Conservation (phyloP, 2,329 filamentous ascomycete species). For the Tolypocladium tundrense region DNA sequence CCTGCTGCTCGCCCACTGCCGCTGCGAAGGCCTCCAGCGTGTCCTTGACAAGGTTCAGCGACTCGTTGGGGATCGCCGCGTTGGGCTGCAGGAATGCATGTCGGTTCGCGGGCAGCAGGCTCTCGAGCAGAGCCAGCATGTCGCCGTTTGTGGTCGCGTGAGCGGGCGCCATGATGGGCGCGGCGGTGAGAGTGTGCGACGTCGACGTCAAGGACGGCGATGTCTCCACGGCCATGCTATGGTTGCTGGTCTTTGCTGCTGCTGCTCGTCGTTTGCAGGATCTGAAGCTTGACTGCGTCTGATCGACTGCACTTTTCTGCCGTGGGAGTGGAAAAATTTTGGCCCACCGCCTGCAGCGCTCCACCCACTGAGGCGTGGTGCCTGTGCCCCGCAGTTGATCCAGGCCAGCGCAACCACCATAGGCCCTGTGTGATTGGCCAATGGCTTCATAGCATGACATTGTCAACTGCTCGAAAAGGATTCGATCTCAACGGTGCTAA, state of each 20-base stretch:
- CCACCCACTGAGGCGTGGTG: not conserved
- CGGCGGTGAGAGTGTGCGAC: constrained; percentile 51
- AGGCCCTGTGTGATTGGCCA: too few relatives aligned
- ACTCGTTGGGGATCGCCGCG: constrained; percentile 53
- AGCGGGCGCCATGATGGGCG: constrained; percentile 31
- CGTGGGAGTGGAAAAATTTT: constrained; percentile 5
- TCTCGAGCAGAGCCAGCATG: constrained; percentile 43
- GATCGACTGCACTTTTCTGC: constrained; percentile 2
- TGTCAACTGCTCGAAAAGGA: too few relatives aligned
- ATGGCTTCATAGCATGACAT: too few relatives aligned
- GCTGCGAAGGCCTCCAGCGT: constrained; percentile 70
- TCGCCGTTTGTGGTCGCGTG: constrained; percentile 21
- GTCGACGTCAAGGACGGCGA: constrained; percentile 54
- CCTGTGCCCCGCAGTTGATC: not conserved
- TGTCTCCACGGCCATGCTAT: constrained; percentile 29
- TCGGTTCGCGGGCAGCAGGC: constrained; percentile 48
- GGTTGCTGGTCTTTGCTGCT: not conserved
- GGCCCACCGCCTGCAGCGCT: constrained; percentile 6
- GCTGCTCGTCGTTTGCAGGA: not conserved
- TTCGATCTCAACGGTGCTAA: too few relatives aligned
- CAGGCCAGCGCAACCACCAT: not conserved
- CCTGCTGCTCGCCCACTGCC: constrained; percentile 63
- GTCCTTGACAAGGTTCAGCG: constrained; percentile 66
- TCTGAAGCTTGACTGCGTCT: not conserved
- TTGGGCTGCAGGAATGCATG: constrained; percentile 71